Conservation (phyloP, 495 filamentous ascomycete genomes). For the Aspergillus wentii region DNA sequence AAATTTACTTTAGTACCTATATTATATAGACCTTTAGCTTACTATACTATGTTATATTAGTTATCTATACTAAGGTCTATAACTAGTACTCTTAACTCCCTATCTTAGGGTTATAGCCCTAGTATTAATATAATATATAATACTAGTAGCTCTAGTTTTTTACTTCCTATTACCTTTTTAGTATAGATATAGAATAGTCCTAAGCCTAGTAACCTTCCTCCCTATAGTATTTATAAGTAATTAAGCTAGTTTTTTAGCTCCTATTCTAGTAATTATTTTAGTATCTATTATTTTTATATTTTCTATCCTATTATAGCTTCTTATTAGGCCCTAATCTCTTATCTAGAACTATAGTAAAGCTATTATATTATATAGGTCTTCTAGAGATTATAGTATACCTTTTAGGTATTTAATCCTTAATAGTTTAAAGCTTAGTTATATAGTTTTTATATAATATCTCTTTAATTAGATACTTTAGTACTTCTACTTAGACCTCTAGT, state of each 20-base stretch:
- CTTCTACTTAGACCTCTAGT: too few species aligned
- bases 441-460: background rate
- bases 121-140: conserved; percentile 3
- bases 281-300: background rate
- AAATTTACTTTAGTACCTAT: background rate
- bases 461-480: too few species aligned
- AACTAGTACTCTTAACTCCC: background rate
- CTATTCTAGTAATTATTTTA: background rate
- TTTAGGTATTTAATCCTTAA: conserved; percentile 4
- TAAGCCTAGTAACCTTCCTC: background rate
- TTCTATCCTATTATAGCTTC: conserved; percentile 1
- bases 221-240: background rate
- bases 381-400: background rate
- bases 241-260: background rate
- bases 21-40: background rate
- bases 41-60: background rate
- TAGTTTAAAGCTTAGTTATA: background rate
- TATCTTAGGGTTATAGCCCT: conserved; percentile 1
- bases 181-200: too few species aligned
- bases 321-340: background rate
- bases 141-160: conserved; percentile 1
- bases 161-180: too few species aligned
- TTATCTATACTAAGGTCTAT: background rate
- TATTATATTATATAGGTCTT: background rate
- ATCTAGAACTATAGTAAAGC: too few species aligned